Percentiles rank a stretch among this genome's conserved stretches.
Conservation (phyloP, 2,329 filamentous ascomycete genomes). For the Ophiostoma himal-ulmi region DNA sequence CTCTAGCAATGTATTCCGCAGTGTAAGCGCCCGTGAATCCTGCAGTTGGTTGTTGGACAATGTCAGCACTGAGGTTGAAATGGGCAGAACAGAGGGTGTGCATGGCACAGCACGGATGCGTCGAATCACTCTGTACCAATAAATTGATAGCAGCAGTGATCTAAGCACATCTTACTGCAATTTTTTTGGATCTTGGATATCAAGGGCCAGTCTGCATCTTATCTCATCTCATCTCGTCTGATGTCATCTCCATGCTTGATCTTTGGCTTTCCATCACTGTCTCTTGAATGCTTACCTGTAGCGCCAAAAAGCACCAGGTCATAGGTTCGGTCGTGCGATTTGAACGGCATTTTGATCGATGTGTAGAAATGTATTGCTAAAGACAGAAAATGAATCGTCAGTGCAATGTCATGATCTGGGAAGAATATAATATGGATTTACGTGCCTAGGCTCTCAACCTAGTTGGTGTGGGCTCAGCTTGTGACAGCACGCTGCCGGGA, state of each 20-base stretch:
- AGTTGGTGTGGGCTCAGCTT: neutral
- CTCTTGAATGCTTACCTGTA: conserved; percentile 41
- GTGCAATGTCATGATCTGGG: neutral
- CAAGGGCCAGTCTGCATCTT: neutral
- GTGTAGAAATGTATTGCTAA: neutral
- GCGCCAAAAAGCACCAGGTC: conserved; percentile 55
- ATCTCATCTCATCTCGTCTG: neutral
- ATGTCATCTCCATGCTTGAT: neutral
- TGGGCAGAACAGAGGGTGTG: neutral
- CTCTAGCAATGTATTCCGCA: conserved; percentile 65
- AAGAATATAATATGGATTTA: neutral
- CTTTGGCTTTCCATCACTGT: neutral
- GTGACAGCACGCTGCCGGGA: neutral
- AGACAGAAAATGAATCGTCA: neutral
- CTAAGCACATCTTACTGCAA: neutral
- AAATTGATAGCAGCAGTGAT: neutral
- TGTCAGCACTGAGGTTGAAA: neutral
- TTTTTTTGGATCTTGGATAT: neutral
- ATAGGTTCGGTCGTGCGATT: conserved; percentile 47
- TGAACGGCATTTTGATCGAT: conserved; percentile 22
- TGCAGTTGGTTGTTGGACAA: conserved; percentile 28
- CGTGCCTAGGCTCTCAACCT: neutral
- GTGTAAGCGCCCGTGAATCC: conserved; percentile 80
- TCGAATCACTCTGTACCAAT: neutral
- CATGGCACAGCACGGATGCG: neutral